These are phyloP conservation scores for Rosa multiflora DNA, from an alignment of 306 rosid species.

Conservation along the genomic window DNA sequence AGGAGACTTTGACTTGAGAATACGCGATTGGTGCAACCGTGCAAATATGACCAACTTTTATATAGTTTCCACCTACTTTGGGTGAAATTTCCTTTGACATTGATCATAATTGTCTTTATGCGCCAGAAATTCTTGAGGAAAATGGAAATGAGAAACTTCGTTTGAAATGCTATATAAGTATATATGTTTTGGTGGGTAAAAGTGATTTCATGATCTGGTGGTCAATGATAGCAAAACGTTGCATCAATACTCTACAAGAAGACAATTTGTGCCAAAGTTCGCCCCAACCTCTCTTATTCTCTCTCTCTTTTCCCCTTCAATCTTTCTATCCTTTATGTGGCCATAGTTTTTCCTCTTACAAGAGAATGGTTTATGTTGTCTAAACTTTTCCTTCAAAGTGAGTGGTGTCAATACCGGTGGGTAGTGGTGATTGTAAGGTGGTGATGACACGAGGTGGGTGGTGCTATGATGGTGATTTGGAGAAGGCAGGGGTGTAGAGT, in stretches of 20 bases:
- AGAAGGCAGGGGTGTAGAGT: not conserved
- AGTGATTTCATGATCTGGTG: slow-evolving; percentile 10
- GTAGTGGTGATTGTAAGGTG: not conserved
- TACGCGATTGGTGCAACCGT: not conserved
- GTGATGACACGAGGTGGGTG: not conserved
- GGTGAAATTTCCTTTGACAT: not conserved
- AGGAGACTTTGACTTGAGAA: not conserved
- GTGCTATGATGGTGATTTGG: not conserved
- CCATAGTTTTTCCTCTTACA: not conserved
- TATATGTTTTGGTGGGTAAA: not conserved
- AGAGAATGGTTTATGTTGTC: not conserved
- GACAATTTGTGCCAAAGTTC: not conserved
- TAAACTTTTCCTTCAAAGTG: not conserved
- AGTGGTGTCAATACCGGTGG: not conserved
- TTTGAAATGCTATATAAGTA: not conserved
- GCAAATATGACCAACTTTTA: too few relatives aligned
- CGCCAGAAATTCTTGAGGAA: not conserved
- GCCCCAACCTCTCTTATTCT: not conserved
- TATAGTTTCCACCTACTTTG: not conserved
- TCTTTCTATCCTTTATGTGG: not conserved
- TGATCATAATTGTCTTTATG: not conserved
- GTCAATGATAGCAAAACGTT: slow-evolving; percentile 18
- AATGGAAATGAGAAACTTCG: not conserved
- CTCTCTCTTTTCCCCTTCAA: not conserved
- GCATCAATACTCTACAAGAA: not conserved